Evolutionary conservation across 495 filamentous ascomycete species (phyloP).

Genomic region (Geoglossum glabrum): DNA sequence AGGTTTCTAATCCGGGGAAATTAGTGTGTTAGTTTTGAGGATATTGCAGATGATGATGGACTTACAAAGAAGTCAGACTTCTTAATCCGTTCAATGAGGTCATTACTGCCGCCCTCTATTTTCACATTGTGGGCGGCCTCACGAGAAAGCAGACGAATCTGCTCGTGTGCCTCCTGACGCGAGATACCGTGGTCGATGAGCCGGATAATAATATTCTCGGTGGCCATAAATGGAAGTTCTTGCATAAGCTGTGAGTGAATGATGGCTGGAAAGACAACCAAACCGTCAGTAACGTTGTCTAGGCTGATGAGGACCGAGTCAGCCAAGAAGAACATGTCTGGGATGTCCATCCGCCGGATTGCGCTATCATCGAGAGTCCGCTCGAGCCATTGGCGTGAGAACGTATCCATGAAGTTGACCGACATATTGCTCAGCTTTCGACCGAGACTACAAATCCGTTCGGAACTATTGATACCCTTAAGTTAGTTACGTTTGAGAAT

Average conservation of each 20-base stretch:
- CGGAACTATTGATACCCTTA: constrained; percentile 50
- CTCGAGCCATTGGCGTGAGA: constrained; percentile 70
- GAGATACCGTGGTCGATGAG: constrained; percentile 53
- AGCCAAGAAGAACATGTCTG: constrained; percentile 63
- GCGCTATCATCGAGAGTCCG: constrained; percentile 37
- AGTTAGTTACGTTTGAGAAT: neutral
- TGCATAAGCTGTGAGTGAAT: constrained; percentile 48
- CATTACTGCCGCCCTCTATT: constrained; percentile 56
- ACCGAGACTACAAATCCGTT: constrained; percentile 63
- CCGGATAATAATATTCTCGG: constrained; percentile 45
- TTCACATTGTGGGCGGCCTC: constrained; percentile 69
- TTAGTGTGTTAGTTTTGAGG: too few species aligned
- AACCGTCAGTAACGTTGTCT: constrained; percentile 63
- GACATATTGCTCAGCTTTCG: constrained; percentile 46
- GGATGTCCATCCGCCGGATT: constrained; percentile 50
- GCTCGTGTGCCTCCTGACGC: constrained; percentile 82
- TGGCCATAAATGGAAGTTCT: constrained; percentile 82
- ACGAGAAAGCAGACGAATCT: constrained; percentile 76
- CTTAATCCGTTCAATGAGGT: constrained; percentile 66
- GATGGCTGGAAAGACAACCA: constrained; percentile 71
- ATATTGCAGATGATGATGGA: too few species aligned
- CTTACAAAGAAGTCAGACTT: constrained; percentile 47
- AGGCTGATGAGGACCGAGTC: constrained; percentile 64
- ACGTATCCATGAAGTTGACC: constrained; percentile 54
- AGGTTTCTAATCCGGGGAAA: constrained; percentile 20